Conservation (phyloP, 1,284 basidiomycete species). For the Mycena citricolor region DNA sequence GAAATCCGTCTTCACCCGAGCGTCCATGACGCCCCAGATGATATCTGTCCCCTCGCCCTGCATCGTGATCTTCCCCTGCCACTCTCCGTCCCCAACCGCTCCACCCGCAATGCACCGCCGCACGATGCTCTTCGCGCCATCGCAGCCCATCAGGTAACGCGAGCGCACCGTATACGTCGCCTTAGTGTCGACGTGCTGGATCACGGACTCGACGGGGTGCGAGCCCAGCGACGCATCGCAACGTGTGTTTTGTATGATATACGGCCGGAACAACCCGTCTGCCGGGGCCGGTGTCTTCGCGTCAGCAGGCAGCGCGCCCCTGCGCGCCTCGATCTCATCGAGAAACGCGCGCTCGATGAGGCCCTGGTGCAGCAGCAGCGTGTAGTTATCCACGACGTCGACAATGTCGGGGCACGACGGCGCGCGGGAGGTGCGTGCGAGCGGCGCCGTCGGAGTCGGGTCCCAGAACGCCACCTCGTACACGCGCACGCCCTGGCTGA, state of each 20-base stretch:
- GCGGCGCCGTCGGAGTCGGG: slow-evolving; percentile 18
- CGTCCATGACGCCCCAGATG: slow-evolving; percentile 20
- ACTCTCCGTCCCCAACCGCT: slow-evolving; percentile 21
- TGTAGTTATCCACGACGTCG: slow-evolving; percentile 23
- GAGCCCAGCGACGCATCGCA: slow-evolving; percentile 9
- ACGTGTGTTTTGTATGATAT: slow-evolving; percentile 15
- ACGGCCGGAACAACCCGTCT: slow-evolving; percentile 20
- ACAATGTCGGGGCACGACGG: slow-evolving; percentile 23
- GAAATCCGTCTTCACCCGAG: slow-evolving; percentile 23
- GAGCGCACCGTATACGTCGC: slow-evolving; percentile 19
- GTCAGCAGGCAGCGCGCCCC: slow-evolving; percentile 13
- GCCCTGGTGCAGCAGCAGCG: slow-evolving; percentile 22
- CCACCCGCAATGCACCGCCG: slow-evolving; percentile 23
- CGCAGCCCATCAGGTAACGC: slow-evolving; percentile 21
- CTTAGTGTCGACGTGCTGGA: slow-evolving; percentile 20
- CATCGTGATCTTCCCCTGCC: slow-evolving; percentile 21
- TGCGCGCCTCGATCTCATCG: slow-evolving; percentile 21
- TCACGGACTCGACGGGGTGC: slow-evolving; percentile 19
- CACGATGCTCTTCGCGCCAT: slow-evolving; percentile 23
- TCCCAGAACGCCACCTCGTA: slow-evolving; percentile 24
- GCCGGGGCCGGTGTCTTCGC: slow-evolving; percentile 12
- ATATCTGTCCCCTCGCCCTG: slow-evolving; percentile 24
- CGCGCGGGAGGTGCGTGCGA: slow-evolving; percentile 22
- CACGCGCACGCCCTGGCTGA: slow-evolving; percentile 19
- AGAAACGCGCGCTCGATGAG: slow-evolving; percentile 21